phyloP scores from a whole-genome alignment of 768 basidiomycete genomes.

The Lentinula sp. region DNA sequence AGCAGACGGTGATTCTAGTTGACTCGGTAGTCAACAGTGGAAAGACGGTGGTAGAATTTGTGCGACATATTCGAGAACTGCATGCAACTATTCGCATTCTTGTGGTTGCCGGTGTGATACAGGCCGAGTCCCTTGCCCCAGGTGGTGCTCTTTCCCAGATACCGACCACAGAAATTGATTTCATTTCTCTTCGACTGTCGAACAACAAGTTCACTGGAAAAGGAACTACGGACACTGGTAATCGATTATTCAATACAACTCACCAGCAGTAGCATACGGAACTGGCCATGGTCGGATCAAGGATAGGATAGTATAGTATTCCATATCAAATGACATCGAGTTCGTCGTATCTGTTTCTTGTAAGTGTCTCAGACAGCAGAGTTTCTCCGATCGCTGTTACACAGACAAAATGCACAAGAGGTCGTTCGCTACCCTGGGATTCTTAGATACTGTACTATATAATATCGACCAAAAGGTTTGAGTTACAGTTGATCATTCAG shows the following conservation, averaged over 20 bases:
- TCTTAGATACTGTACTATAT: too few relatives aligned
- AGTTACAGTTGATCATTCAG: too few relatives aligned
- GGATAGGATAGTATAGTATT: too few relatives aligned
- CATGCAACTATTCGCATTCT: conserved; percentile 11
- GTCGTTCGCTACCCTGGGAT: too few relatives aligned
- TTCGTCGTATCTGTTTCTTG: too few relatives aligned
- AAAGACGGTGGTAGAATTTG: conserved; percentile 16
- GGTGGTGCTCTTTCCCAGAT: conserved; percentile 11
- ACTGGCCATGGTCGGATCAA: too few relatives aligned
- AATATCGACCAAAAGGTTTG: too few relatives aligned
- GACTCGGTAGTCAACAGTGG: conserved; percentile 21
- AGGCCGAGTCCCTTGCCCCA: conserved; percentile 11
- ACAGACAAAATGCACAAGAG: too few relatives aligned
- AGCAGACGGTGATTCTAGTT: conserved; percentile 14
- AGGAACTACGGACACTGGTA: conserved; percentile 16
- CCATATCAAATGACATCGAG: too few relatives aligned
- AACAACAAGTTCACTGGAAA: conserved; percentile 17
- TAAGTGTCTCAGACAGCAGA: too few relatives aligned
- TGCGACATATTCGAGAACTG: conserved; percentile 12
- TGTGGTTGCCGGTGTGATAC: conserved; percentile 14
- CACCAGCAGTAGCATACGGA: background rate
- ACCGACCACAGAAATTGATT: conserved; percentile 11
- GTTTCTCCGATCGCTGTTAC: too few relatives aligned
- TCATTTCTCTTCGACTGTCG: conserved; percentile 16
- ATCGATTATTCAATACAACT: conserved; percentile 17